These are phyloP conservation scores for Phytopythium montanum DNA, from an alignment of 352 stramenopile genomes.

Conservation along the genomic window DNA sequence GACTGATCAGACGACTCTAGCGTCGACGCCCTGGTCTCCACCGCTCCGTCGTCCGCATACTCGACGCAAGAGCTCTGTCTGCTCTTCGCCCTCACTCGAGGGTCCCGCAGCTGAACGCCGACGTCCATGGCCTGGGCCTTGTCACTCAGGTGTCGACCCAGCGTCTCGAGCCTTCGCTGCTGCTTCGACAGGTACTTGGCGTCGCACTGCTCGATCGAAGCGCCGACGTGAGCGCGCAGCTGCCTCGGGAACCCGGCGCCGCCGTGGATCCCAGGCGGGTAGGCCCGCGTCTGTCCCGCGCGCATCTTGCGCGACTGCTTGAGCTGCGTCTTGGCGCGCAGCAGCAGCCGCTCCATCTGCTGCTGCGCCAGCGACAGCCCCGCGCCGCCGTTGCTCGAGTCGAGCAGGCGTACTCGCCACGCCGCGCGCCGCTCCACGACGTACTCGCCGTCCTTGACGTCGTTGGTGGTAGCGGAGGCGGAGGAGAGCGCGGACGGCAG, in stretches of 20 bases:
- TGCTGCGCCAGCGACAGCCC: conserved; percentile 71
- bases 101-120: neutral
- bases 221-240: conserved; percentile 43
- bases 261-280: conserved; percentile 38
- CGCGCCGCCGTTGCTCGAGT: conserved; percentile 60
- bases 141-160: conserved; percentile 33
- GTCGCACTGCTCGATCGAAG: conserved; percentile 44
- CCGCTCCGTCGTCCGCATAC: neutral
- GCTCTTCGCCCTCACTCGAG: neutral
- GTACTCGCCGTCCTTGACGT: conserved; percentile 54
- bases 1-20: neutral
- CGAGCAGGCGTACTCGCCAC: conserved; percentile 64
- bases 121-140: conserved; percentile 46
- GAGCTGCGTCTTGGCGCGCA: conserved; percentile 68
- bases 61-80: neutral
- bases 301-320: conserved; percentile 78
- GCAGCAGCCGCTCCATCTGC: conserved; percentile 73
- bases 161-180: neutral
- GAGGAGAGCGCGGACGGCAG: conserved; percentile 24
- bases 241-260: conserved; percentile 49
- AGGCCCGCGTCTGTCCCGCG: conserved; percentile 42
- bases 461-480: conserved; percentile 16
- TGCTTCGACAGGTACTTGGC: conserved; percentile 26
- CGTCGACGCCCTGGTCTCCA: neutral
- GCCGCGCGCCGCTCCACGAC: conserved; percentile 62